These are phyloP conservation scores for Pyrrhoderma noxium DNA, from an alignment of 1,284 basidiomycete genomes.

Conservation along the genomic window DNA sequence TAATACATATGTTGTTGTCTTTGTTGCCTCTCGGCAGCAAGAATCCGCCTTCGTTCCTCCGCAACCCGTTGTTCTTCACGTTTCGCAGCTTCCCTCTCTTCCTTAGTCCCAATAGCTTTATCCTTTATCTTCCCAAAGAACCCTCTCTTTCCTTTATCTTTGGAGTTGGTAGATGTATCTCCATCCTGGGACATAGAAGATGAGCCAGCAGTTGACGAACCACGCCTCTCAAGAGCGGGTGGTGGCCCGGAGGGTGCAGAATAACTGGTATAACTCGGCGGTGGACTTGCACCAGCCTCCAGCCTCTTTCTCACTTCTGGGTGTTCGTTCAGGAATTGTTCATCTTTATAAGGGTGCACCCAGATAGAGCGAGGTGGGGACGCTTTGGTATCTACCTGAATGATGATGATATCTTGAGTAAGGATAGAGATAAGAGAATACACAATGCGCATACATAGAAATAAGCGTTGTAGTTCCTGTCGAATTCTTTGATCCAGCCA, in stretches of 20 bases:
- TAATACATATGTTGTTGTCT: conserved; percentile 20
- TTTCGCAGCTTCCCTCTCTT: conserved; percentile 45
- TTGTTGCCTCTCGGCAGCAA: neutral
- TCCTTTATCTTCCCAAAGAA: conserved; percentile 56
- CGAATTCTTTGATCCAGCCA: conserved; percentile 56
- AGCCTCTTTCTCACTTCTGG: conserved; percentile 41
- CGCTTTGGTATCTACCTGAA: conserved; percentile 56
- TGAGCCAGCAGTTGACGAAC: conserved; percentile 1
- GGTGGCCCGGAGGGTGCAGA: conserved; percentile 24
- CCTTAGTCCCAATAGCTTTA: conserved; percentile 53
- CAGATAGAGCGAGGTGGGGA: conserved; percentile 62
- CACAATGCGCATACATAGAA: conserved; percentile 33
- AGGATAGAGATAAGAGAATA: conserved; percentile 14
- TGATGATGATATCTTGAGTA: neutral
- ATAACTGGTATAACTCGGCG: conserved; percentile 17
- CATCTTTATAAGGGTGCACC: conserved; percentile 65
- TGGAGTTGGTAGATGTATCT: neutral
- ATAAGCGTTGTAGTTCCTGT: conserved; percentile 36
- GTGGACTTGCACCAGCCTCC: conserved; percentile 10
- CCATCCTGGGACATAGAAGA: neutral
- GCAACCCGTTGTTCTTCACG: conserved; percentile 23
- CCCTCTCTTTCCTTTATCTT: conserved; percentile 36
- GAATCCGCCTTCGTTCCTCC: conserved; percentile 23
- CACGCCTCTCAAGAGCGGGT: neutral
- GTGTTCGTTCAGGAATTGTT: conserved; percentile 49